Base-by-base conservation (phyloP, 2,329 filamentous ascomycete genomes). In the Xylogone sp. region DNA sequence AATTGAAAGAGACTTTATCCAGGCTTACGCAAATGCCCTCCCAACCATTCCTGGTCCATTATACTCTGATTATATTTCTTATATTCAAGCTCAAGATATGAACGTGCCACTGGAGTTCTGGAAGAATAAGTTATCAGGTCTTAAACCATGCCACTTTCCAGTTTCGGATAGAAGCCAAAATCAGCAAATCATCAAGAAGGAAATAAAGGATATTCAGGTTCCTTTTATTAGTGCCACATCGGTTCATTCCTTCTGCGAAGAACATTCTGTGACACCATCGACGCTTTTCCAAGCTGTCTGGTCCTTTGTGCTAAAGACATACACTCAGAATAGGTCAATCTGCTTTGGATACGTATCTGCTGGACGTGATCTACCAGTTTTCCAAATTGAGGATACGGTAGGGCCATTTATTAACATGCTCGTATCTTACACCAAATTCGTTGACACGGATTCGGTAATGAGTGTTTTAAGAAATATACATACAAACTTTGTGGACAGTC, bases 391-490 rank as follows among this genome's bases (percentile, higher is more conserved):
- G 45, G 68, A 71, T 21, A 71, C 72, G 19, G 71, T 77, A 43
- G 76, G 76, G 1, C 65, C 71, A 3, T 71, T 73, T 50, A 70
- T 75, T 51, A 73, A 71, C 51, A 74, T 73, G 56, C 58, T 68
- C 8, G 60, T 57, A 8, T 66, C 62, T 24, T 49, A 66, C 6
- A 48, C 66, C 13, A 52, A 54, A 2, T 21, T 66, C 0, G 50
- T 52, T 1, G 42, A 53, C 9, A 43, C 55, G 1, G 49, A 44
- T 8, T 49, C 56, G 2, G 43, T 80, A 8, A 44, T 52, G 13
- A 51, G 61, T 6, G 39, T 64, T 2, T 51, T 66, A 19, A 42
- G 56, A 12, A 48, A 44, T 16, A 55, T 69, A 1, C 67, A 70
- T 53, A 59, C 62, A 19, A 57, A 64, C 12, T 68, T 68, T 22